Percentiles rank a stretch among this genome's conserved stretches.
phyloP scores from a whole-genome alignment of 176 grass and related monocot species.

The Dactylis glomerata region DNA sequence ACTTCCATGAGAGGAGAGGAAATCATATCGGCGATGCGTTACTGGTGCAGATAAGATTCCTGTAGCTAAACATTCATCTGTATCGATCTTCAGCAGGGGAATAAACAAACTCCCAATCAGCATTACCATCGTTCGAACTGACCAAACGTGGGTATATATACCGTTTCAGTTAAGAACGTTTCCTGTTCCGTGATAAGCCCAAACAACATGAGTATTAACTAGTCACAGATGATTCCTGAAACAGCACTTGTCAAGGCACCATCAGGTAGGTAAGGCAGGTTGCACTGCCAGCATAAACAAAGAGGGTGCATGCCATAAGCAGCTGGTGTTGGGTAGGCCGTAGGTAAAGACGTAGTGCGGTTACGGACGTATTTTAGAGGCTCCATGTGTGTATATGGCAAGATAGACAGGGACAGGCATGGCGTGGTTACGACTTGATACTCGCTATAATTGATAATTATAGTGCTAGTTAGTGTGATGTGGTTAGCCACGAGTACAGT shows the following conservation, averaged over 20 bases:
- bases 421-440: constrained; percentile 25
- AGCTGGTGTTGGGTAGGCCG: constrained; percentile 19
- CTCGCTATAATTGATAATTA: not conserved
- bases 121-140: too few species aligned
- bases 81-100: not conserved
- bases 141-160: not conserved
- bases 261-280: constrained; percentile 20
- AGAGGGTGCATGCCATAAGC: not conserved
- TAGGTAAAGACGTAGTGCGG: not conserved
- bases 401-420: not conserved
- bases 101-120: not conserved
- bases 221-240: not conserved
- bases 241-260: constrained; percentile 2
- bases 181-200: not conserved
- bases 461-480: not conserved
- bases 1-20: not conserved
- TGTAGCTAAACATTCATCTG: not conserved
- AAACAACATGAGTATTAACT: not conserved
- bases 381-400: not conserved
- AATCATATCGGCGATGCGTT: not conserved
- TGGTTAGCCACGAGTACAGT: not conserved
- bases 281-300: not conserved
- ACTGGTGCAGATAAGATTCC: not conserved
- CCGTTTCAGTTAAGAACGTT: not conserved
- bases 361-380: not conserved